Percentiles rank a stretch among this genome's conserved stretches.
Evolutionary conservation across 768 basidiomycete species (phyloP).

Genomic region (Psilocybe tampanensis): DNA sequence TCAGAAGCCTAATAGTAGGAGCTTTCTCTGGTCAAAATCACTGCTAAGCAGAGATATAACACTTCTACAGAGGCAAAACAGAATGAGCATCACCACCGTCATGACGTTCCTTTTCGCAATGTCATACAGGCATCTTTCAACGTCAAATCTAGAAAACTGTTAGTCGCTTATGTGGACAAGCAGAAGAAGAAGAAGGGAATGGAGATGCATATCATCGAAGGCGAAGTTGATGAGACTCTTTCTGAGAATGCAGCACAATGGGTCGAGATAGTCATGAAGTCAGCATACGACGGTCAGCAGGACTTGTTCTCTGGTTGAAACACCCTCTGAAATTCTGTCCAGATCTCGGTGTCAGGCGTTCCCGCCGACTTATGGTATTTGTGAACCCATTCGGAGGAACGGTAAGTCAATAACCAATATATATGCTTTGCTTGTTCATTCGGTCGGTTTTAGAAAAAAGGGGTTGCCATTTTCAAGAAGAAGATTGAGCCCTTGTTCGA

Average conservation of each 20-base stretch:
- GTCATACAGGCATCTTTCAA: constrained; percentile 55
- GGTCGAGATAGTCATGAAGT: constrained; percentile 53
- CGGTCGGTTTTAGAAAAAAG: constrained; percentile 56
- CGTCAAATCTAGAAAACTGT: constrained; percentile 33
- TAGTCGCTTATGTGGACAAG: constrained; percentile 55
- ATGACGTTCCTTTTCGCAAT: constrained; percentile 42
- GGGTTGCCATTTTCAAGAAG: constrained; percentile 49
- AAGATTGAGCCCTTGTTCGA: constrained; percentile 73
- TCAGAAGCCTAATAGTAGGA: constrained; percentile 18
- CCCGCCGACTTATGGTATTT: constrained; percentile 63
- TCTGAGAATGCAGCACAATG: constrained; percentile 48
- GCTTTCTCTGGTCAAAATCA: not conserved
- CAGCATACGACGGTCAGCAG: constrained; percentile 63
- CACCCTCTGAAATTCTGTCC: not conserved
- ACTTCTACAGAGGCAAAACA: not conserved
- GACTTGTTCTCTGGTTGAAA: not conserved
- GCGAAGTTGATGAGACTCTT: constrained; percentile 31
- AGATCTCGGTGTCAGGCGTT: constrained; percentile 53
- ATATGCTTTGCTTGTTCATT: not conserved
- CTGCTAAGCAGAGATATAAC: too few species aligned
- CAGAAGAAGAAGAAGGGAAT: constrained; percentile 40
- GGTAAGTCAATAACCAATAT: constrained; percentile 42
- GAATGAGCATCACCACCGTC: constrained; percentile 24
- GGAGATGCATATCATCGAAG: constrained; percentile 44
- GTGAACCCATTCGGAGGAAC: constrained; percentile 84